A percentile compares a stretch with the other conserved stretches of the same genome.
These are phyloP conservation scores for Nicotiana otophora DNA, from an alignment of 257 asterid genomes.

Conservation along the genomic window DNA sequence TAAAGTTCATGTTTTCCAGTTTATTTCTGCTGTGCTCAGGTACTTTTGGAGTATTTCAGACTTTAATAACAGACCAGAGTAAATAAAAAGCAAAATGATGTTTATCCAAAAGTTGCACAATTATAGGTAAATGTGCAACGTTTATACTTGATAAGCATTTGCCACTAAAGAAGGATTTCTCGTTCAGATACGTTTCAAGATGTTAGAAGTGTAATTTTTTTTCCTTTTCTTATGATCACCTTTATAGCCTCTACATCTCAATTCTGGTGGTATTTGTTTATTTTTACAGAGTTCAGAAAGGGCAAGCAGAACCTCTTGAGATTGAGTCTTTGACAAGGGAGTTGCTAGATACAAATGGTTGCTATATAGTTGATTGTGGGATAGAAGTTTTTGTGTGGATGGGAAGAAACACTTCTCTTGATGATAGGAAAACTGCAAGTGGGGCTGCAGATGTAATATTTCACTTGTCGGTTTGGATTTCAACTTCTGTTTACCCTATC, in stretches of 20 bases:
- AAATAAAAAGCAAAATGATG: background rate
- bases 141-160: background rate
- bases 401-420: conserved; percentile 93
- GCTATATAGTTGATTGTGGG: conserved; percentile 91
- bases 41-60: background rate
- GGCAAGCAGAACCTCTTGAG: conserved; percentile 63
- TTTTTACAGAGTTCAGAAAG: conserved; percentile 57
- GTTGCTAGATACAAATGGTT: conserved; percentile 70
- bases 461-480: conserved; percentile 21
- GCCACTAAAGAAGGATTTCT: background rate
- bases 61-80: background rate
- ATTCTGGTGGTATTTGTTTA: background rate
- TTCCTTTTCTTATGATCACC: background rate
- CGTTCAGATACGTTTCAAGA: background rate
- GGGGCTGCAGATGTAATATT: conserved; percentile 72
- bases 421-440: conserved; percentile 85
- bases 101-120: background rate
- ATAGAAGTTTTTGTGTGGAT: conserved; percentile 83
- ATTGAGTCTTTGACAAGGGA: conserved; percentile 72
- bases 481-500: conserved; percentile 10
- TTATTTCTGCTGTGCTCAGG: background rate
- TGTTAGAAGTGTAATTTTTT: background rate
- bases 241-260: background rate
- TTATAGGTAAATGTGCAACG: background rate
- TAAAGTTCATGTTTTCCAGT: background rate